Percentiles rank a stretch among this genome's conserved stretches.
Conservation (phyloP, 495 filamentous ascomycete genomes). For the Amorphotheca resinae region DNA sequence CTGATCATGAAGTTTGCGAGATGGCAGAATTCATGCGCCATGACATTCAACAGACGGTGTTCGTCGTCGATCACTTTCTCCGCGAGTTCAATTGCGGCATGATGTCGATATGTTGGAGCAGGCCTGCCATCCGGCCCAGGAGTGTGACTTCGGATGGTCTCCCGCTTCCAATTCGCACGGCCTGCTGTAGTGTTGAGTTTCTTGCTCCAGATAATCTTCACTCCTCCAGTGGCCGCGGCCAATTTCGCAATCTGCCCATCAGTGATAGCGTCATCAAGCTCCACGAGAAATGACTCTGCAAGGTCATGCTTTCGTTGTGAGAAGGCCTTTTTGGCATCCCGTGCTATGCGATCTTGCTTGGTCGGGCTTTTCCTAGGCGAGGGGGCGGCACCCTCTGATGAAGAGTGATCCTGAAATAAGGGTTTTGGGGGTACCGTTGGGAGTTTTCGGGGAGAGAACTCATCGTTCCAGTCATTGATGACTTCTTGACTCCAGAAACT, state of each 20-base stretch:
- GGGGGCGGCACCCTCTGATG: neutral
- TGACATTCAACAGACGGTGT: slow-evolving; percentile 66
- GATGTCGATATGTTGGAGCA: slow-evolving; percentile 34
- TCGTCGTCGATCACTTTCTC: slow-evolving; percentile 72
- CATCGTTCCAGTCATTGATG: slow-evolving; percentile 73
- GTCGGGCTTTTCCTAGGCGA: slow-evolving; percentile 14
- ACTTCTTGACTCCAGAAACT: slow-evolving; percentile 69
- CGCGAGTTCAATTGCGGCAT: slow-evolving; percentile 76
- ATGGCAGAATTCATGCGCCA: slow-evolving; percentile 95
- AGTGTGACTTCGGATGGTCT: slow-evolving; percentile 31
- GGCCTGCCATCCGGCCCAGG: slow-evolving; percentile 5
- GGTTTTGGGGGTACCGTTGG: slow-evolving; percentile 12
- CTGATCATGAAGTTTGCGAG: slow-evolving; percentile 76
- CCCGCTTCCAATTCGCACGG: slow-evolving; percentile 67
- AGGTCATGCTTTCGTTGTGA: slow-evolving; percentile 50
- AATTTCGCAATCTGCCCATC: slow-evolving; percentile 46
- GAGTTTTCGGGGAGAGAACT: slow-evolving; percentile 56
- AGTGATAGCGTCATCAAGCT: slow-evolving; percentile 60
- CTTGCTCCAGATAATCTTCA: slow-evolving; percentile 72
- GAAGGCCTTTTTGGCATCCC: slow-evolving; percentile 49
- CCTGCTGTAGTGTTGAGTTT: slow-evolving; percentile 81
- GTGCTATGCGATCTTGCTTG: slow-evolving; percentile 18
- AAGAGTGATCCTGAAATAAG: slow-evolving; percentile 6
- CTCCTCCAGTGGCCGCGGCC: slow-evolving; percentile 56
- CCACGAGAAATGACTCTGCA: slow-evolving; percentile 54